phyloP scores from a whole-genome alignment of 2,329 filamentous ascomycete genomes.

The Davidsoniella eucalypti region DNA sequence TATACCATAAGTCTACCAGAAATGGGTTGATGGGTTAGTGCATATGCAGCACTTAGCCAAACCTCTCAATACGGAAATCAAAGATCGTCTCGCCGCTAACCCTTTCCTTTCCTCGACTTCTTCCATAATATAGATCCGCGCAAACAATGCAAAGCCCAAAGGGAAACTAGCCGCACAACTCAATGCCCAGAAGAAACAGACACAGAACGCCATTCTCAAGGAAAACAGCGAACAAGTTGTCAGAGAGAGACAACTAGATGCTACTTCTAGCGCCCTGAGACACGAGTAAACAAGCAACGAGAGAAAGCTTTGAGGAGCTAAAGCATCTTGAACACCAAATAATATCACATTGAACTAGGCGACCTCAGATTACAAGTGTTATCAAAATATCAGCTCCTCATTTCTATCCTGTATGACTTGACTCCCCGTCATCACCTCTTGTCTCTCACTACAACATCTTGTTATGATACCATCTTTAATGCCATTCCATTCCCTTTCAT shows the following conservation, averaged over 20 bases:
- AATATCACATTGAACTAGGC: too few species aligned
- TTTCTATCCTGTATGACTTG: too few species aligned
- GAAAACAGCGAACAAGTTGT: constrained; percentile 51
- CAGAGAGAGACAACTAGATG: constrained; percentile 50
- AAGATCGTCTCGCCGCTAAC: neutral
- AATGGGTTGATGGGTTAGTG: neutral
- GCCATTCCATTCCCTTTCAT: too few species aligned
- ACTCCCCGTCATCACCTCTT: too few species aligned
- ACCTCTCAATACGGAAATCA: neutral
- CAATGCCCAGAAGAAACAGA: constrained; percentile 60
- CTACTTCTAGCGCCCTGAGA: constrained; percentile 24
- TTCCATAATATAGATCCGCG: constrained; percentile 40
- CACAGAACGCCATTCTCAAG: constrained; percentile 48
- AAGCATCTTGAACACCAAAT: too few species aligned
- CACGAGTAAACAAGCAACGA: constrained; percentile 19
- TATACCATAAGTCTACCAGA: neutral
- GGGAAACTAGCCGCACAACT: constrained; percentile 57
- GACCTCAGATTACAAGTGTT: too few species aligned
- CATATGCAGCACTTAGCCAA: neutral
- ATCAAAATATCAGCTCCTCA: too few species aligned
- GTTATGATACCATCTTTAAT: too few species aligned
- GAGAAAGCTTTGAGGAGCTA: neutral
- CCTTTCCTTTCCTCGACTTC: neutral
- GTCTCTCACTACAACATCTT: too few species aligned
- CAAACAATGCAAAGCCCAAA: constrained; percentile 38